Evolutionary conservation across 805 yeast species (phyloP).

Genomic region (Starmerella vaccinii): DNA sequence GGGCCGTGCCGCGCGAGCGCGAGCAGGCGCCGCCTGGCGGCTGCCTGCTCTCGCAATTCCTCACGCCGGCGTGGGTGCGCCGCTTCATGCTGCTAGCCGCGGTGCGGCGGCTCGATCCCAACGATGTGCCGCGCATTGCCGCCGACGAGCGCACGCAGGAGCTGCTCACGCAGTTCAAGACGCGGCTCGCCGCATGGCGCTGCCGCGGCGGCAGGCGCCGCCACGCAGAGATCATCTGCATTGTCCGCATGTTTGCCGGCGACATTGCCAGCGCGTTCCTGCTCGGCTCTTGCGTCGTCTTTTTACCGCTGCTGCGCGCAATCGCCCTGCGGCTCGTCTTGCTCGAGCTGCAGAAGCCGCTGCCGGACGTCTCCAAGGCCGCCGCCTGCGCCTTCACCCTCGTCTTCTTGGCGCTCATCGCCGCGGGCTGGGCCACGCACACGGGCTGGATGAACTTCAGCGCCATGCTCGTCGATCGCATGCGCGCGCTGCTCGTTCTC

Average conservation of each 20-base stretch:
- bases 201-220: not conserved
- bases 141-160: not conserved
- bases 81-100: not conserved
- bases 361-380: not conserved
- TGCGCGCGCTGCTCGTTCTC: slow-evolving; percentile 17
- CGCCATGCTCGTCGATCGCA: slow-evolving; percentile 30
- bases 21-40: not conserved
- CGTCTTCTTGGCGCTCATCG: not conserved
- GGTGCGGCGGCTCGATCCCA: not conserved
- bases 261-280: slow-evolving; percentile 11
- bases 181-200: not conserved
- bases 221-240: slow-evolving; percentile 4
- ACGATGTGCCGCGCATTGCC: not conserved
- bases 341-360: not conserved
- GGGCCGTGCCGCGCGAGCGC: not conserved
- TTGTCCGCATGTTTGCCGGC: slow-evolving; percentile 1
- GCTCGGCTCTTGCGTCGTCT: not conserved
- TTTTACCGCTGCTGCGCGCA: not conserved
- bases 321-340: not conserved
- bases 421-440: not conserved
- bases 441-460: not conserved
- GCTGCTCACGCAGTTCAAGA: not conserved
- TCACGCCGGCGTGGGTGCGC: not conserved
- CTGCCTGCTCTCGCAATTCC: not conserved
- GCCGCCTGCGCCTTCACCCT: not conserved